Evolutionary conservation across 345 rosid species (phyloP), one percentile per base, ranked within the genome.

Genomic region (Noccaea caerulescens): DNA sequence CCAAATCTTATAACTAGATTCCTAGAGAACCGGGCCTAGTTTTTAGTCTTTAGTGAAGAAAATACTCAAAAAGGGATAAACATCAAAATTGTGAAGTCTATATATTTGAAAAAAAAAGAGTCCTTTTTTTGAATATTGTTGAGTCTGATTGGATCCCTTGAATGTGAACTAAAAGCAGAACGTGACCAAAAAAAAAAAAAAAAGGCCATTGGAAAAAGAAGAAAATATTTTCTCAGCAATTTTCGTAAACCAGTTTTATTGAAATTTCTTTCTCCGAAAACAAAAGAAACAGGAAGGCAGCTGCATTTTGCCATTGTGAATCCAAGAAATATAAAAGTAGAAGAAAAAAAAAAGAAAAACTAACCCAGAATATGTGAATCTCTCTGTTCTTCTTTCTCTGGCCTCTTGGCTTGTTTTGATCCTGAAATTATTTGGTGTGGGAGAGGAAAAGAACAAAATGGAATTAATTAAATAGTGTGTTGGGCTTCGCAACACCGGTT

Each of bases 401-500:
- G 42, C 4, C 34, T 41, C 54, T 62, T 62, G 10, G 3, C 16
- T 41, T 52, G 5, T 61, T 61, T 41, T 8, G 37, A 43, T 53
- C 63, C 25, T 46, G 30, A n/a, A 23, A 38, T 46, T 6, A 14
- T 32, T 7, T n/a, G 32, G 39, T 11, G 66, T 4, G 69, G 1
- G 32, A 11, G 68, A 20, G 18, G 16, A 32, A 42, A 61, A 32
- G 38, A 10, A 58, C 7, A 20, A 33, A 70, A 52, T 7, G 30
- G 13, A 16, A 42, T 5, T 9, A 6, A 33, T 18, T 62, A 71
- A 52, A 49, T 51, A 50, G 38, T 6, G 25, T 33, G 56, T 52
- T 27, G 63, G 20, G 49, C 39, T 72, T 72, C 69, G 54, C 49
- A 54, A 53, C 30, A 23, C 5, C 23, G 56, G 69, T 43, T 63